phyloP scores from a whole-genome alignment of 1,139 yeast species.

The Hyphopichia pseudoburtonii region DNA sequence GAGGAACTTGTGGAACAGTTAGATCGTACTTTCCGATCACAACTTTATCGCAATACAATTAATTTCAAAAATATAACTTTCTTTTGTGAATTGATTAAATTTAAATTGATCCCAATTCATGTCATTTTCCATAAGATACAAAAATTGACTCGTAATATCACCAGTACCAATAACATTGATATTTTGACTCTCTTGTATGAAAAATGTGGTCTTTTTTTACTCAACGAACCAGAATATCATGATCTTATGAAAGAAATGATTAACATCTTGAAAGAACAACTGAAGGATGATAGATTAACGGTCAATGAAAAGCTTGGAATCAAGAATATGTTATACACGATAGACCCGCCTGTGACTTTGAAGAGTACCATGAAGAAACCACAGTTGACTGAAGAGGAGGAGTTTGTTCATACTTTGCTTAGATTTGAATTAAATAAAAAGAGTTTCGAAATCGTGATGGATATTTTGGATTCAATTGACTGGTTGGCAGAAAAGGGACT shows the following conservation, averaged over 20 bases:
- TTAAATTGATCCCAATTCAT: slow-evolving; percentile 70
- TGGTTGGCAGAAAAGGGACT: slow-evolving; percentile 44
- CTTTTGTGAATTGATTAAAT: slow-evolving; percentile 75
- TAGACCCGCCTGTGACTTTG: slow-evolving; percentile 57
- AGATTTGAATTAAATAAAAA: slow-evolving; percentile 48
- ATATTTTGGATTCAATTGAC: slow-evolving; percentile 46
- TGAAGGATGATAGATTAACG: slow-evolving; percentile 50
- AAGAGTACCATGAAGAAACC: slow-evolving; percentile 20
- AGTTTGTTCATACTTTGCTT: slow-evolving; percentile 51
- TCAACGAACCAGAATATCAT: slow-evolving; percentile 60
- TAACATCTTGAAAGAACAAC: slow-evolving; percentile 51
- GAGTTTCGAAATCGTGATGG: slow-evolving; percentile 34
- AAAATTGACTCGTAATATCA: slow-evolving; percentile 51
- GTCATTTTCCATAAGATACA: slow-evolving; percentile 72
- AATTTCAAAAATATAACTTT: slow-evolving; percentile 61
- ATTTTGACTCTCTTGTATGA: slow-evolving; percentile 68
- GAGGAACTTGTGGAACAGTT: slow-evolving; percentile 55
- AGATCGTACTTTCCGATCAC: slow-evolving; percentile 62
- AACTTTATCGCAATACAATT: slow-evolving; percentile 50
- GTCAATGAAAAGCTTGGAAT: slow-evolving; percentile 61
- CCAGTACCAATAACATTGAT: slow-evolving; percentile 61
- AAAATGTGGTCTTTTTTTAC: slow-evolving; percentile 66
- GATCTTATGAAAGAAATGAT: slow-evolving; percentile 66
- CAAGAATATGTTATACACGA: slow-evolving; percentile 55
- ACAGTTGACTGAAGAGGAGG: slow-evolving; percentile 39